Conservation (phyloP, 2,329 filamentous ascomycete species). For the Laburnicola sp. region DNA sequence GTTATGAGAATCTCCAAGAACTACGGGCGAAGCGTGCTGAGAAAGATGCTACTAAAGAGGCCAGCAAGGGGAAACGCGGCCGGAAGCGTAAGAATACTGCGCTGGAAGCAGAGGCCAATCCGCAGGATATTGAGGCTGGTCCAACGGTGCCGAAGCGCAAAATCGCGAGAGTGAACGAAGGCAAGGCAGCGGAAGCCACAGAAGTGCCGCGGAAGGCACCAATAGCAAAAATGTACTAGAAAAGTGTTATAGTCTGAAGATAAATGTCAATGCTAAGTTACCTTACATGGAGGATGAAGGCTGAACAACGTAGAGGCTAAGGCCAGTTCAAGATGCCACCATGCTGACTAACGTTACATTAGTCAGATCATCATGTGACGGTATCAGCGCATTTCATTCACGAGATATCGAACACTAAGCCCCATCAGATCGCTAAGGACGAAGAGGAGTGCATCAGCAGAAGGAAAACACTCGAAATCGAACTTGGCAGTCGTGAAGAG, state of each 20-base stretch:
- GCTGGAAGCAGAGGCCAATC: background rate
- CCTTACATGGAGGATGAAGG: too few species aligned
- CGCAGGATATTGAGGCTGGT: background rate
- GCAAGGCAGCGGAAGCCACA: background rate
- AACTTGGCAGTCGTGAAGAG: background rate
- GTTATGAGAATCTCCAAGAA: constrained; percentile 25
- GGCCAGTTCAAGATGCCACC: too few species aligned
- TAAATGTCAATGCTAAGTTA: too few species aligned
- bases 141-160: constrained; percentile 1
- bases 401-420: background rate
- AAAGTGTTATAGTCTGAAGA: too few species aligned
- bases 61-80: constrained; percentile 7
- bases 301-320: too few species aligned
- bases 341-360: background rate
- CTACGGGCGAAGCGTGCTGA: background rate
- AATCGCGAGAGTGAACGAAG: constrained; percentile 1
- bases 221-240: too few species aligned
- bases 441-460: background rate
- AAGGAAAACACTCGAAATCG: background rate
- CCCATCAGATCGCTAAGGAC: background rate
- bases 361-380: background rate
- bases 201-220: too few species aligned
- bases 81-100: constrained; percentile 12
- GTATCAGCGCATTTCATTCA: background rate
- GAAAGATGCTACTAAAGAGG: constrained; percentile 23